These are phyloP conservation scores for Stemphylium beticola DNA, from an alignment of 2,329 filamentous ascomycete genomes.

Conservation along the genomic window DNA sequence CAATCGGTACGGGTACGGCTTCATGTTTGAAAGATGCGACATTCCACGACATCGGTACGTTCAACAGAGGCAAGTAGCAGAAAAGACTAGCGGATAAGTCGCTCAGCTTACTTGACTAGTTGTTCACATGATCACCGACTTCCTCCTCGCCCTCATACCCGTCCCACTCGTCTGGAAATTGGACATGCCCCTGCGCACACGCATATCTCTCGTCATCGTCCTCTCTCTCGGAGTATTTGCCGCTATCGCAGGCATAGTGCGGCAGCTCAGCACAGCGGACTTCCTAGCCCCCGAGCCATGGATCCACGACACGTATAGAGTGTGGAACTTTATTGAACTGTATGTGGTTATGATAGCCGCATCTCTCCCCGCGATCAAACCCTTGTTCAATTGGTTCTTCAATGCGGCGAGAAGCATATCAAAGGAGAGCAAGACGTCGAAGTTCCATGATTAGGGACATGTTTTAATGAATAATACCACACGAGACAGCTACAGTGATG, in stretches of 20 bases:
- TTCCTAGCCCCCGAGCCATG: conserved; percentile 45
- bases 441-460: too few relatives aligned
- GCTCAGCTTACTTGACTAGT: conserved; percentile 18
- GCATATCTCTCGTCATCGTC: conserved; percentile 46
- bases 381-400: conserved; percentile 32
- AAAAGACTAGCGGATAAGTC: too few relatives aligned
- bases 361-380: conserved; percentile 51
- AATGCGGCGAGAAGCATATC: conserved; percentile 19
- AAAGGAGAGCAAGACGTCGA: too few relatives aligned
- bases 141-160: conserved; percentile 52
- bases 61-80: conserved; percentile 52
- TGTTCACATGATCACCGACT: conserved; percentile 50
- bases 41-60: conserved; percentile 55
- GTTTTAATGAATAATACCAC: too few relatives aligned
- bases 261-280: conserved; percentile 47
- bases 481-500: too few relatives aligned
- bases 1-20: conserved; percentile 38
- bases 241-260: conserved; percentile 53
- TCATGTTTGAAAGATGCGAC: conserved; percentile 52
- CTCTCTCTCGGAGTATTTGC: conserved; percentile 52
- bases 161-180: conserved; percentile 53
- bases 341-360: conserved; percentile 54
- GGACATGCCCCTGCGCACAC: conserved; percentile 52
- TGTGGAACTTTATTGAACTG: conserved; percentile 56
- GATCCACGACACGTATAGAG: conserved; percentile 50